Evolutionary conservation across 1,139 yeast genomes (phyloP), one percentile per base, ranked within the genome.

Genomic region (Hansenula sp.): DNA sequence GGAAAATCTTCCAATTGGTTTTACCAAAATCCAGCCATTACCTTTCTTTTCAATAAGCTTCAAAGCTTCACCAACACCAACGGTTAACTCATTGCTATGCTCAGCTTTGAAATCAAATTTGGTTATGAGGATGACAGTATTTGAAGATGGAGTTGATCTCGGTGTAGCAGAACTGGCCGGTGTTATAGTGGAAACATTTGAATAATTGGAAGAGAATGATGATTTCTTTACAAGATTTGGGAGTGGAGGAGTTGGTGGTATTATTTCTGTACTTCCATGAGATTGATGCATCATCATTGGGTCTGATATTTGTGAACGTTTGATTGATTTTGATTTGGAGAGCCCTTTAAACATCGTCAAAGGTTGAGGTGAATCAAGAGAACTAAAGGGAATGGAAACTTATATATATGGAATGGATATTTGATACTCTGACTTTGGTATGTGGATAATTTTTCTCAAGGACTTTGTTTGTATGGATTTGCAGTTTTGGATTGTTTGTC

Each of bases 11-110:
- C 77, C 76, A 41, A 80, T 76, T 7, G 85, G 81, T 57, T 79
- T 79, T 13, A 81, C 85, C 31, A 79, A 70, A 42, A 79, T 71
- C 83, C 84, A 79, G 45, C 80, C 85, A 53, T 70, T 74, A 7
- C 76, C 79, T 53, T 75, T 79, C 56, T 76, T 78, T 31, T 81
- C 80, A 47, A 82, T 66, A 16, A 80, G 69, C 43, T 76, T 77
- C 51, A 80, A 66, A 47, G 78, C 77, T 54, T 80, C 85, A 28
- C 83, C 83, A 0, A 74, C 74, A 7, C 54, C 49, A 6, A 78
- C 70, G 33, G 73, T 74, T 47, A 80, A 62, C 54, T 80, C 86
- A 54, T 77, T 79, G 19, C 68, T 71, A 36, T 78, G 63, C 59
- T 77, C 81, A 3, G 83, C 82, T 43, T 64, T 65, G 58, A 78